phyloP scores from a whole-genome alignment of 768 basidiomycete species.

The Auriscalpium vulgare region DNA sequence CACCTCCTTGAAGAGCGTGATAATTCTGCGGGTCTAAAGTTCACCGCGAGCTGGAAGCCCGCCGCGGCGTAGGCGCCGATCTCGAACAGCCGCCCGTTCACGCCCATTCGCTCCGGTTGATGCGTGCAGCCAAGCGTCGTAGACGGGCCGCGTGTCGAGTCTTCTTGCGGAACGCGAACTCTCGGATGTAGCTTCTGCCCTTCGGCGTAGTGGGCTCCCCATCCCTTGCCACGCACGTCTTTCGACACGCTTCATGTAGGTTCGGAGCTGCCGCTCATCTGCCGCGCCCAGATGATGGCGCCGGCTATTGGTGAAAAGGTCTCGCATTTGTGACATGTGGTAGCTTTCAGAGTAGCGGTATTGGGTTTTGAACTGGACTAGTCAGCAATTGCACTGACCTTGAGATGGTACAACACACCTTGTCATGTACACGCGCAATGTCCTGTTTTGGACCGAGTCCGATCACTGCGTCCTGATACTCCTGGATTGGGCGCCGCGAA shows the following conservation, averaged over 20 bases:
- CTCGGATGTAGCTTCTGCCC: conserved; percentile 93
- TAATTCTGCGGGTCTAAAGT: conserved; percentile 98
- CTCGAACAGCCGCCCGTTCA: conserved; percentile 88
- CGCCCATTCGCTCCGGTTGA: conserved; percentile 89
- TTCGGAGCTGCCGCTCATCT: conserved; percentile 94
- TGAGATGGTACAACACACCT: conserved; percentile 36
- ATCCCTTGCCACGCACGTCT: conserved; percentile 94
- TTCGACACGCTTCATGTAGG: conserved; percentile 99
- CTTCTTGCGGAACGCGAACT: conserved; percentile 90
- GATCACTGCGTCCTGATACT: conserved; percentile 97
- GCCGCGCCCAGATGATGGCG: conserved; percentile 98
- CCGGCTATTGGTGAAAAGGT: conserved; percentile 97
- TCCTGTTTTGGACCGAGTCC: conserved; percentile 99
- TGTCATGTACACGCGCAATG: conserved; percentile 90
- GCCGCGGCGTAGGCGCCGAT: conserved; percentile 69
- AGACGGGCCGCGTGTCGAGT: conserved; percentile 91
- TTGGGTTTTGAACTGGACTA: conserved; percentile 79
- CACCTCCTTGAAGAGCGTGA: conserved; percentile 97
- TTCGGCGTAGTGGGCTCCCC: conserved; percentile 99
- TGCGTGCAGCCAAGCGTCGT: conserved; percentile 93
- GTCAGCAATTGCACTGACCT: background rate
- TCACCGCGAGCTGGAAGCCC: conserved; percentile 83
- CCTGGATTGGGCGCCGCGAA: conserved; percentile 97
- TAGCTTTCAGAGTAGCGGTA: conserved; percentile 94
- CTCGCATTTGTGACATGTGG: conserved; percentile 98